Evolutionary conservation across 2,329 filamentous ascomycete genomes (phyloP).

Genomic region (Cladophialophora exuberans): DNA sequence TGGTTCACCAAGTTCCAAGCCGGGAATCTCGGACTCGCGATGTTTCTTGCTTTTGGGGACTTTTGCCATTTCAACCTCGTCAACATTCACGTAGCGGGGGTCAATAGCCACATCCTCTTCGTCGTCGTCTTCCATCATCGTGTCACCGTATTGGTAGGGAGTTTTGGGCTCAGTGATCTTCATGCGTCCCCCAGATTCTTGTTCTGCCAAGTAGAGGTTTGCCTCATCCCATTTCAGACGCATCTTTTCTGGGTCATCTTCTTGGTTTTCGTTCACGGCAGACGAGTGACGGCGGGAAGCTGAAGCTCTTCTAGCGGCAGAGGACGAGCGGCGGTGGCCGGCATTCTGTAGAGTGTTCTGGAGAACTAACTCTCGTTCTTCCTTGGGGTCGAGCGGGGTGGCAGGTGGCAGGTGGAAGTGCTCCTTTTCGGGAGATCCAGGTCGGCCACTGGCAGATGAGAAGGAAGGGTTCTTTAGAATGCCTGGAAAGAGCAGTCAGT

Average conservation of each 20-base stretch:
- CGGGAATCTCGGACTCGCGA: slow-evolving; percentile 81
- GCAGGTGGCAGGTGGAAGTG: slow-evolving; percentile 37
- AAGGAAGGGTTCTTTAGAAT: slow-evolving; percentile 91
- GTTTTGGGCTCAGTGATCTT: slow-evolving; percentile 99
- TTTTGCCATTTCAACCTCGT: slow-evolving; percentile 65
- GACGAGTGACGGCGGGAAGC: slow-evolving; percentile 72
- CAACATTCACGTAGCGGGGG: slow-evolving; percentile 41
- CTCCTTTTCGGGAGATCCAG: slow-evolving; percentile 36
- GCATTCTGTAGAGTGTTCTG: slow-evolving; percentile 95
- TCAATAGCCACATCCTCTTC: slow-evolving; percentile 41
- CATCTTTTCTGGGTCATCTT: slow-evolving; percentile 64
- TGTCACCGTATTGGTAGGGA: slow-evolving; percentile 89
- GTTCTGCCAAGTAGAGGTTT: slow-evolving; percentile 95
- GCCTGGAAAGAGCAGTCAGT: slow-evolving; percentile 56
- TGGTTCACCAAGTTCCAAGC: slow-evolving; percentile 87
- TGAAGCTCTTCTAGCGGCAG: slow-evolving; percentile 66
- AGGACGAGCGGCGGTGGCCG: slow-evolving; percentile 82
- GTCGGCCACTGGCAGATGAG: slow-evolving; percentile 41
- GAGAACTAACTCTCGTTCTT: slow-evolving; percentile 83
- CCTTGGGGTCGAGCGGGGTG: slow-evolving; percentile 56
- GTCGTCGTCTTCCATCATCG: slow-evolving; percentile 85
- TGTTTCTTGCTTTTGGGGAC: slow-evolving; percentile 46
- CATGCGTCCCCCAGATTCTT: slow-evolving; percentile 92
- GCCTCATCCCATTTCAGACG: slow-evolving; percentile 98
- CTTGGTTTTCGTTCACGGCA: slow-evolving; percentile 49